These are phyloP conservation scores for Insectozyma bohioensis DNA, from an alignment of 1,139 yeast species.

Conservation along the genomic window DNA sequence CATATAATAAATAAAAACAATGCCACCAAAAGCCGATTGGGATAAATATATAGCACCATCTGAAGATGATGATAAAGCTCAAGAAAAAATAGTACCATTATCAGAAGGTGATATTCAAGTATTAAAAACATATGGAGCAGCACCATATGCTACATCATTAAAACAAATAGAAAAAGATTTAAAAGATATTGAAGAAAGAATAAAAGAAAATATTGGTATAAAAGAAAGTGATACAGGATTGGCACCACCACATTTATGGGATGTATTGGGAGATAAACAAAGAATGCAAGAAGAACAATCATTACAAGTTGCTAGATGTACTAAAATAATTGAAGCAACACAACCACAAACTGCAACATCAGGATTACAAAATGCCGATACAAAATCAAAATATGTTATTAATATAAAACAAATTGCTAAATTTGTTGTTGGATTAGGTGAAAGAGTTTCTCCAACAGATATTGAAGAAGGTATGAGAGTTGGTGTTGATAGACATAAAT, in stretches of 20 bases:
- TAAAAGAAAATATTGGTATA: slow-evolving; percentile 90
- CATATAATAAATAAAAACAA: slow-evolving; percentile 23
- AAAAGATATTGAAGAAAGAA: slow-evolving; percentile 76
- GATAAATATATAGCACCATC: slow-evolving; percentile 89
- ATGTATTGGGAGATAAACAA: slow-evolving; percentile 93
- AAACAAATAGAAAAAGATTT: slow-evolving; percentile 84
- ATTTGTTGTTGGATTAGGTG: slow-evolving; percentile 95
- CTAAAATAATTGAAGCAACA: slow-evolving; percentile 81
- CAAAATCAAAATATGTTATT: slow-evolving; percentile 88
- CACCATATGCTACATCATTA: slow-evolving; percentile 84
- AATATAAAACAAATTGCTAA: slow-evolving; percentile 97
- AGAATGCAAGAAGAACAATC: slow-evolving; percentile 94
- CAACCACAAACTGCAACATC: slow-evolving; percentile 37
- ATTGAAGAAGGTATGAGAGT: slow-evolving; percentile 99
- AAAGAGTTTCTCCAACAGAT: slow-evolving; percentile 96
- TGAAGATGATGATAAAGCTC: slow-evolving; percentile 61
- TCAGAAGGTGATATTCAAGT: slow-evolving; percentile 97
- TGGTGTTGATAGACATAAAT: slow-evolving; percentile 96
- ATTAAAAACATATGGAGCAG: slow-evolving; percentile 93
- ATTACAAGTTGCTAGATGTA: slow-evolving; percentile 96
- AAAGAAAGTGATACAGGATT: slow-evolving; percentile 95
- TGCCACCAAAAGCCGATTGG: slow-evolving; percentile 95
- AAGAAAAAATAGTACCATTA: slow-evolving; percentile 80
- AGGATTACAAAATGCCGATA: slow-evolving; percentile 63
- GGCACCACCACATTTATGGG: slow-evolving; percentile 97